phyloP scores from a whole-genome alignment of 2,329 filamentous ascomycete genomes.

The Trichoderma atroviride region DNA sequence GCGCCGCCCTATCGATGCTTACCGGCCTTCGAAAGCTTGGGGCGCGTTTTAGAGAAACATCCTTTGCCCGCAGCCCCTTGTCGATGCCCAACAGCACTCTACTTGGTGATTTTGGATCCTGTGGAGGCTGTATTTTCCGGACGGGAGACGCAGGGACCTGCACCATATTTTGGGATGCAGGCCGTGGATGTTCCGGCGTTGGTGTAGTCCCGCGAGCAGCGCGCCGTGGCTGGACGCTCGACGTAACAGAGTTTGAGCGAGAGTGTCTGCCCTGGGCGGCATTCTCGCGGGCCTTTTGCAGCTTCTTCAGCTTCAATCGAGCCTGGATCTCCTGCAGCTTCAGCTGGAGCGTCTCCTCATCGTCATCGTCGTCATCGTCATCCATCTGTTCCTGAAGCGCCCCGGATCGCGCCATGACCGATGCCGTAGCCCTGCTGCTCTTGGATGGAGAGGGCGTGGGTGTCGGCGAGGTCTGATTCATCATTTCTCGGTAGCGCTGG shows the following conservation, averaged over 20 bases:
- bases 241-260: constrained; percentile 33
- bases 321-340: constrained; percentile 89
- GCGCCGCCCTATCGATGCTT: constrained; percentile 29
- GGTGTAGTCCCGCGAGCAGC: constrained; percentile 36
- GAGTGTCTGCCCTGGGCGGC: constrained; percentile 29
- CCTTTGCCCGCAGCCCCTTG: constrained; percentile 77
- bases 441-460: constrained; percentile 66
- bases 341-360: constrained; percentile 86
- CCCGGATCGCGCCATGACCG: constrained; percentile 37
- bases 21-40: constrained; percentile 47
- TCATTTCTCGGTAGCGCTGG: constrained; percentile 69
- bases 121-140: constrained; percentile 54
- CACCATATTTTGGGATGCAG: constrained; percentile 46
- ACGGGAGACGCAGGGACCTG: constrained; percentile 79
- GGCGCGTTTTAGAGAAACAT: constrained; percentile 81
- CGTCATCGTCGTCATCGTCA: constrained; percentile 70
- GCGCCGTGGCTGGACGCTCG: constrained; percentile 30
- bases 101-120: constrained; percentile 72
- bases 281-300: constrained; percentile 61
- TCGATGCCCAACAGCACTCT: constrained; percentile 84
- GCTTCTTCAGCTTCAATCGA: constrained; percentile 80
- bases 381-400: constrained; percentile 37
- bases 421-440: constrained; percentile 22
- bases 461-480: constrained; percentile 67
- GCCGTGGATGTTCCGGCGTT: constrained; percentile 30